Evolutionary conservation across 176 grass and related monocot genomes (phyloP).

Genomic region (Phyllostachys edulis): DNA sequence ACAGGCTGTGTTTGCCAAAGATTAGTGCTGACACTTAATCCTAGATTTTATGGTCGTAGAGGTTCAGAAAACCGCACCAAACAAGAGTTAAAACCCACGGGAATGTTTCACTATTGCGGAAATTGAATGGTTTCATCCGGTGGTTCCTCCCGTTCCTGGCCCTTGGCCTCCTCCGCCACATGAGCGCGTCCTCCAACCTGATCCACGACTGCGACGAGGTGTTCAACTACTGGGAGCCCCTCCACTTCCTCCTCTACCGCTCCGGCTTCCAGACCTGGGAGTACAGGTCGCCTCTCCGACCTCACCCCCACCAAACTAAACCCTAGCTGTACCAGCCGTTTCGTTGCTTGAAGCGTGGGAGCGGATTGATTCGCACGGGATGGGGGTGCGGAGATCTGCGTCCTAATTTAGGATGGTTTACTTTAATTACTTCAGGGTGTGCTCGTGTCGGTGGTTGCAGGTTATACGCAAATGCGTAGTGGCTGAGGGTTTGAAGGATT

Average conservation of each 20-base stretch:
- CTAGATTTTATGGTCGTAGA: no score
- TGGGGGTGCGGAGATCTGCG: slow-evolving; percentile 20
- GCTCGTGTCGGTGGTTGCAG: not conserved
- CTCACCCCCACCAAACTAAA: not conserved
- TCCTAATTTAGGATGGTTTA: not conserved
- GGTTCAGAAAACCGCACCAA: no score
- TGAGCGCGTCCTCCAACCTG: slow-evolving; percentile 97
- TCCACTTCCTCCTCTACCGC: slow-evolving; percentile 90
- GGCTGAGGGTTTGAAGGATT: not conserved
- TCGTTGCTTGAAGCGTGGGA: not conserved
- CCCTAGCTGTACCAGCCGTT: slow-evolving; percentile 25
- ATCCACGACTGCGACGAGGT: slow-evolving; percentile 99
- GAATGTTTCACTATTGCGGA: no score
- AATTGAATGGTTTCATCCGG: no score
- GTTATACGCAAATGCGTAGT: not conserved
- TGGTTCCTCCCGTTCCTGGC: slow-evolving; percentile 83
- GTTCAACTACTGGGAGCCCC: slow-evolving; percentile 99
- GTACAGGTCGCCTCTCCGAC: slow-evolving; percentile 56
- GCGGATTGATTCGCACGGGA: not conserved
- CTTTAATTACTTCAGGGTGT: not conserved
- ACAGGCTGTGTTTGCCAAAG: no score
- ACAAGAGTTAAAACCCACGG: no score
- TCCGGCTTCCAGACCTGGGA: slow-evolving; percentile 99
- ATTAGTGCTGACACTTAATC: no score
- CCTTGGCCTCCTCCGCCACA: slow-evolving; percentile 77